Base-by-base conservation (phyloP, 768 basidiomycete species). In the Rhizopogon roseolus region DNA sequence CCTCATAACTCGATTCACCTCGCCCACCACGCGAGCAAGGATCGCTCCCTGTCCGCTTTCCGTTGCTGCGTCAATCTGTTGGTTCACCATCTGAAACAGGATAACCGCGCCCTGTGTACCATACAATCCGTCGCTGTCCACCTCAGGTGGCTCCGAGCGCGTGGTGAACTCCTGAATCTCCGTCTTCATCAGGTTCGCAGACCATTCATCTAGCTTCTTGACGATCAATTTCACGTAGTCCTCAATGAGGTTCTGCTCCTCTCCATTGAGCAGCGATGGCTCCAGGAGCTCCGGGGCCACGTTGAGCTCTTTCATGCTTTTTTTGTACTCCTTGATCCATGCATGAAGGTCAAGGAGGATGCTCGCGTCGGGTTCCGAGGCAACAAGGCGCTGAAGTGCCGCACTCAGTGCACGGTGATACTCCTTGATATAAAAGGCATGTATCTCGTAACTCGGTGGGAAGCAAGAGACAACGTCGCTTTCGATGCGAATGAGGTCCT, bases 31-130 rank as follows among this genome's bases (percentile, higher is more conserved):
- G 8, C 89, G 85, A 16, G 93, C 85, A 34, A 99, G 81, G 57
- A 98, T 96, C 1, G 88, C 84, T 34, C 93, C 94, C 67, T 98
- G 97, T 6, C 92, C 91, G 60, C 94, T 98, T 68, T 98, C 97
- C 58, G 89, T 87, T 8, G 95, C 95, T 14, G 93, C 79, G 64
- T 98, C 96, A 54, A 93, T 81, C 69, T 98, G 96, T 70, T 96
- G 93, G 69, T 95, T 98, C 61, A 98, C 88, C 88, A 98, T 94
- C 71, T 97, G 91, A 79, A 98, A 98, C 56, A 99, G 77, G 63
- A 98, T 97, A 49, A 96, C 84, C 16, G 95, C 88, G 41, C 95
- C 90, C 65, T 97, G 90, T 56, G 86, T 88, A 17, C 90, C 90
- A 65, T 98, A 98, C 57, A 88, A 75, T 13, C 92, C 93, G 55